Conservation (phyloP, 2,329 filamentous ascomycete species). For the Colletotrichum karsti region DNA sequence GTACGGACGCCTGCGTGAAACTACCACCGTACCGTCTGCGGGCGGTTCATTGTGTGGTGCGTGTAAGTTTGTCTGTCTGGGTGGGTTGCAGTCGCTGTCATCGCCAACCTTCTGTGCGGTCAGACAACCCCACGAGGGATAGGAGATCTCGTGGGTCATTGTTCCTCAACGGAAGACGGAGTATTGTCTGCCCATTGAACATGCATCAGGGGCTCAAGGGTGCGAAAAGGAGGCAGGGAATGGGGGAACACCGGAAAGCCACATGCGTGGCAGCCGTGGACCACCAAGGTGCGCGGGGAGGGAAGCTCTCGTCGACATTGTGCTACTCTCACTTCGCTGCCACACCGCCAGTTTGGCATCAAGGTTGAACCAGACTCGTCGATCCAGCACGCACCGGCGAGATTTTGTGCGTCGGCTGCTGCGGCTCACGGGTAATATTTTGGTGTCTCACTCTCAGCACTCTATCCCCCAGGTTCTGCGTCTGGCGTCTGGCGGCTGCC, state of each 20-base stretch:
- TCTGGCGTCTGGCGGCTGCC: constrained; percentile 6
- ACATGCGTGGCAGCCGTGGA: neutral
- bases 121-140: constrained; percentile 14
- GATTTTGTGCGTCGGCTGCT: constrained; percentile 14
- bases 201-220: neutral
- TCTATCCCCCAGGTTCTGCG: neutral
- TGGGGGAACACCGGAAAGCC: neutral
- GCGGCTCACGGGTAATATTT: constrained; percentile 12
- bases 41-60: neutral
- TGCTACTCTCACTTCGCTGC: constrained; percentile 11
- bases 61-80: neutral
- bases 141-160: constrained; percentile 15
- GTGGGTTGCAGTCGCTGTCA: neutral
- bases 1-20: constrained; percentile 20
- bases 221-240: neutral
- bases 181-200: neutral
- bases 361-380: constrained; percentile 20
- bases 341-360: constrained; percentile 28
- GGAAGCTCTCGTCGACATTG: neutral
- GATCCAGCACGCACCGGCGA: neutral
- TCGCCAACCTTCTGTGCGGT: neutral
- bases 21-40: constrained; percentile 3
- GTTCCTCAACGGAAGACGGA: neutral
- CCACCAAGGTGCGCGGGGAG: neutral
- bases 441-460: constrained; percentile 6